These are phyloP conservation scores for Ambrosiella beaveri DNA, from an alignment of 2,329 filamentous ascomycete species.

Conservation along the genomic window DNA sequence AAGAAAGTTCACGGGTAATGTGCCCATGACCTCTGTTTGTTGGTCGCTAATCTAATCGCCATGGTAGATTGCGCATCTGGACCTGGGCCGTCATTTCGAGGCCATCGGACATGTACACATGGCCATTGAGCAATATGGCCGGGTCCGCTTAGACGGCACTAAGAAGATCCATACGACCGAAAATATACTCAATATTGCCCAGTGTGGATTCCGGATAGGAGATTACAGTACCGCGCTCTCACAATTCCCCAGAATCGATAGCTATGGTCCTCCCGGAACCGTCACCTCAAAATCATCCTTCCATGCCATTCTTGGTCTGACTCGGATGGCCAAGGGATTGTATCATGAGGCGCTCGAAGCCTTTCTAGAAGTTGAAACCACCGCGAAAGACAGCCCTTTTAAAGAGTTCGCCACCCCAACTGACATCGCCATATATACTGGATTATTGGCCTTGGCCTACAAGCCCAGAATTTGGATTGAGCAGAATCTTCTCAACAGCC, in stretches of 20 bases:
- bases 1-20: constrained; percentile 77
- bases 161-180: constrained; percentile 63
- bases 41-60: neutral
- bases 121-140: constrained; percentile 61
- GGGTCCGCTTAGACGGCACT: constrained; percentile 83
- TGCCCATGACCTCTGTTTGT: neutral
- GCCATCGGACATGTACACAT: constrained; percentile 54
- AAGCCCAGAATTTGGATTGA: constrained; percentile 62
- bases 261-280: constrained; percentile 19
- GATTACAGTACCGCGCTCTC: constrained; percentile 57
- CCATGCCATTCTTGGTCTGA: constrained; percentile 29
- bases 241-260: constrained; percentile 43
- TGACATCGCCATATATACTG: constrained; percentile 83
- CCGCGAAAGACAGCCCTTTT: constrained; percentile 37
- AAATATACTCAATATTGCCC: constrained; percentile 45
- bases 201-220: constrained; percentile 54
- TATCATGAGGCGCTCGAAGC: constrained; percentile 23
- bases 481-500: constrained; percentile 58
- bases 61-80: constrained; percentile 73
- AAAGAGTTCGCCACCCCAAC: constrained; percentile 63
- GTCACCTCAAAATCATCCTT: constrained; percentile 19
- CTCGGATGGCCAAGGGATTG: constrained; percentile 36
- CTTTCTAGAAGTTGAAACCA: constrained; percentile 36
- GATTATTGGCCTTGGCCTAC: constrained; percentile 73
- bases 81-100: constrained; percentile 72